Conservation (phyloP, 768 basidiomycete genomes). For the Grammothele lineata region DNA sequence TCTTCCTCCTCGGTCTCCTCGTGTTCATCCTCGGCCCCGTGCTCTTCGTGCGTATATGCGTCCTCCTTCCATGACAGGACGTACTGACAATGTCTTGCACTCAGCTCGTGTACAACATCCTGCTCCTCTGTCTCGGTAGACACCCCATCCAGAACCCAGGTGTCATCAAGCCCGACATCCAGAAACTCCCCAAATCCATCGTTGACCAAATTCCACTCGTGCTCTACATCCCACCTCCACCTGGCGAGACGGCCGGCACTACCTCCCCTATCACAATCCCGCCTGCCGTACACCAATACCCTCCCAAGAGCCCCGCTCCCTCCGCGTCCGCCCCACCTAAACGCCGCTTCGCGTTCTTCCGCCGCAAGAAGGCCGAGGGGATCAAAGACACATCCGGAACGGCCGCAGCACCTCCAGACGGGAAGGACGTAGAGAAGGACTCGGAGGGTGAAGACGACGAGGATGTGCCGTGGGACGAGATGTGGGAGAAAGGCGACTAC, state of each 20-base stretch:
- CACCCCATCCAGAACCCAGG: conserved; percentile 74
- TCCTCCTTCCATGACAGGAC: not conserved
- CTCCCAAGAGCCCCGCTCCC: conserved; percentile 43
- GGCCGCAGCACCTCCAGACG: not conserved
- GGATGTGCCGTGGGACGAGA: conserved; percentile 65
- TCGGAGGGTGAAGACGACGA: conserved; percentile 30
- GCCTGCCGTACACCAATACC: conserved; percentile 52
- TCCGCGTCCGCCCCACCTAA: conserved; percentile 26
- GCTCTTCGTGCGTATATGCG: conserved; percentile 54
- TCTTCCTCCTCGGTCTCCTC: conserved; percentile 68
- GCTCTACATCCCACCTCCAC: conserved; percentile 80
- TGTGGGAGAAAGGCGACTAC: conserved; percentile 73
- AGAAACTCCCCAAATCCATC: conserved; percentile 62
- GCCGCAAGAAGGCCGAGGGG: conserved; percentile 17
- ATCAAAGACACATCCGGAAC: conserved; percentile 20
- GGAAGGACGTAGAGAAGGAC: conserved; percentile 9
- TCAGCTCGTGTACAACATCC: conserved; percentile 73
- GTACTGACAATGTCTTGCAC: not conserved
- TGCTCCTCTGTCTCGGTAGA: conserved; percentile 74
- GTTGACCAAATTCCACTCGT: conserved; percentile 83
- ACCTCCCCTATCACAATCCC: conserved; percentile 38
- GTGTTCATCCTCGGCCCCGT: conserved; percentile 79
- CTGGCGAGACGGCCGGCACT: conserved; percentile 34
- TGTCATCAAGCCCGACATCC: conserved; percentile 74
- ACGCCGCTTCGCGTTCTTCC: conserved; percentile 52